Evolutionary conservation across 257 asterid species (phyloP).

Genomic region (Scutellaria barbata): DNA sequence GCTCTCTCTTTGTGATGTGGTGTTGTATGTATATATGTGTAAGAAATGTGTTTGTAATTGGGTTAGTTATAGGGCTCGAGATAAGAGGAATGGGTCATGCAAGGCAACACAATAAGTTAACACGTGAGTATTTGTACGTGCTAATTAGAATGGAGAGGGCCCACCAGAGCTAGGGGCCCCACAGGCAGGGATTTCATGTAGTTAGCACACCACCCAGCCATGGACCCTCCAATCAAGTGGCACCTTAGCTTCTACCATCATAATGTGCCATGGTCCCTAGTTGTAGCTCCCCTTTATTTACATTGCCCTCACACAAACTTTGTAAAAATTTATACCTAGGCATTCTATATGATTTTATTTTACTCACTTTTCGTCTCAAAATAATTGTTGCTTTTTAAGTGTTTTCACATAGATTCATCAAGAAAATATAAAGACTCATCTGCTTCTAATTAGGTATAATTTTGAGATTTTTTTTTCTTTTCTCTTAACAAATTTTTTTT

Average conservation of each 20-base stretch:
- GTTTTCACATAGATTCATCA: too few relatives aligned
- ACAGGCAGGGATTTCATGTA: constrained; percentile 24
- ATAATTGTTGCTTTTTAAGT: too few relatives aligned
- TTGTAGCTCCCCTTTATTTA: too few relatives aligned
- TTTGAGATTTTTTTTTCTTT: too few relatives aligned
- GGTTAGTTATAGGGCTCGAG: constrained; percentile 27
- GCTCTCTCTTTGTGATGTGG: constrained; percentile 25
- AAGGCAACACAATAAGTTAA: constrained; percentile 39
- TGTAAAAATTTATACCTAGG: too few relatives aligned
- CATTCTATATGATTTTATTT: too few relatives aligned
- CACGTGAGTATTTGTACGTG: constrained; percentile 56
- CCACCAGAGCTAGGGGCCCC: constrained; percentile 28
- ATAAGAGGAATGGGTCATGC: constrained; percentile 34
- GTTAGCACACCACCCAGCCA: constrained; percentile 9
- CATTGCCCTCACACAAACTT: too few relatives aligned
- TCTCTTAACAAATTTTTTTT: too few relatives aligned
- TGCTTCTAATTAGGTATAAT: too few relatives aligned
- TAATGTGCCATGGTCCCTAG: not conserved
- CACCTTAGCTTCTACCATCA: not conserved
- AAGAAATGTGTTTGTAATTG: constrained; percentile 28
- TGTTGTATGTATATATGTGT: constrained; percentile 35
- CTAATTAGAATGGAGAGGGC: constrained; percentile 20
- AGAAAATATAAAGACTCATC: too few relatives aligned
- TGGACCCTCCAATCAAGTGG: constrained; percentile 34
- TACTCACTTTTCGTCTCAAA: too few relatives aligned